Evolutionary conservation across 306 rosid species (phyloP), one percentile per base, ranked within the genome.

Genomic region (Cicer yamashitae): DNA sequence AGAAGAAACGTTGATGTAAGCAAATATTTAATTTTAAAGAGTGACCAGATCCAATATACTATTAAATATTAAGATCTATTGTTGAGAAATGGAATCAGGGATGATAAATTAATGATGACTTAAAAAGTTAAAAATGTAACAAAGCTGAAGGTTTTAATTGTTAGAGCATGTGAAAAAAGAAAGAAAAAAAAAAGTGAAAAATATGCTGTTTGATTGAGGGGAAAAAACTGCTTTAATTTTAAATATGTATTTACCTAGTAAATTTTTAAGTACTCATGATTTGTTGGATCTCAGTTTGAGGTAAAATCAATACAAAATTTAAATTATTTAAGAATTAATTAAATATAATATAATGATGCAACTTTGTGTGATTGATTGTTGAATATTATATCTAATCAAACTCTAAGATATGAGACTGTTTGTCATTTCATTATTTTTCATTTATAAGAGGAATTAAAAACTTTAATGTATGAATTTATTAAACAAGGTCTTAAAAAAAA

Each of bases 51-150:
- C 46, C 37, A 30, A 43, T 14, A 22, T 17, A 77, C 60, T 65
- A 10, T 53, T 53, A 22, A 37, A 15, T 43, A 44, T 45, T 67
- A 56, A 77, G 67, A 56, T 67, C 15, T 57, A 7, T 5, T 17
- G 38, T 67, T 30, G 60, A 34, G 22, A 58, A 7, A 22, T 52
- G 25, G 39, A 10, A 38, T 7, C 1, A 41, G 8, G 18, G 34
- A 52, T 52, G 17, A 15, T 66, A 20, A 43, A 38, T 1, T 51
- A 64, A 11, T 75, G 79, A 75, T 40, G 17, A 30, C 45, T 47
- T 46, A 46, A 13, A 44, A 30, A 30, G 34, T 30, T 30, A 30
- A 30, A 59, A 50, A 22, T 13, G 73, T 47, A 61, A 52, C 51
- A 60, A 45, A 73, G 39, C 18, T 45, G 6, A 45, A 58, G 67